Conservation (phyloP, 345 rosid species). For the Eucalyptus microcorys region DNA sequence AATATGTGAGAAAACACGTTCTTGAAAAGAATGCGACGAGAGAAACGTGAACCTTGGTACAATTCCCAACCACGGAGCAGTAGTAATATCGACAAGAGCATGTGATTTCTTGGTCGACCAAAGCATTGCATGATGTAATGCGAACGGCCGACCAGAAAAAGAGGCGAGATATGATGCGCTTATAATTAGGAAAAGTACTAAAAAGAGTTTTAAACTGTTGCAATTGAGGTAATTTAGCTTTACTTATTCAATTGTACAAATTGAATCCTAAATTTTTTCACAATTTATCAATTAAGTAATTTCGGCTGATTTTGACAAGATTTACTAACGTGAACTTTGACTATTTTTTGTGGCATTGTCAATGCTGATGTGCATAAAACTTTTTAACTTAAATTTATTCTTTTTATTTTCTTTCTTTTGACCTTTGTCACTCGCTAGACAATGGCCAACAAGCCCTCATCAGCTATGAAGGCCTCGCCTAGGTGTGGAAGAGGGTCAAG, state of each 20-base stretch:
- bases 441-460: neutral
- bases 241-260: neutral
- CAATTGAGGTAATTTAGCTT: neutral
- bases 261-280: too few species aligned
- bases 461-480: rapidly evolving
- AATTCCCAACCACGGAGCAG: neutral
- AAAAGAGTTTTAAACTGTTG: too few species aligned
- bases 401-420: too few species aligned
- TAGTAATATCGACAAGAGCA: neutral
- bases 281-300: too few species aligned
- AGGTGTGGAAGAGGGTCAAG: neutral
- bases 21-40: neutral
- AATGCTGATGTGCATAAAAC: rapidly evolving
- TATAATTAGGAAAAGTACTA: neutral
- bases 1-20: neutral
- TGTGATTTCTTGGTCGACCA: neutral
- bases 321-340: rapidly evolving
- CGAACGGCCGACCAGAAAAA: neutral
- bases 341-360: too few species aligned
- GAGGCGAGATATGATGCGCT: neutral
- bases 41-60: neutral
- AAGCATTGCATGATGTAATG: neutral
- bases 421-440: rapidly evolving
- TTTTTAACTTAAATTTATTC: too few species aligned
- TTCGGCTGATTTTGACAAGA: rapidly evolving